Percentiles rank a stretch among this genome's conserved stretches.
phyloP scores from a whole-genome alignment of 1,139 yeast genomes.

The Candida freyschussii region DNA sequence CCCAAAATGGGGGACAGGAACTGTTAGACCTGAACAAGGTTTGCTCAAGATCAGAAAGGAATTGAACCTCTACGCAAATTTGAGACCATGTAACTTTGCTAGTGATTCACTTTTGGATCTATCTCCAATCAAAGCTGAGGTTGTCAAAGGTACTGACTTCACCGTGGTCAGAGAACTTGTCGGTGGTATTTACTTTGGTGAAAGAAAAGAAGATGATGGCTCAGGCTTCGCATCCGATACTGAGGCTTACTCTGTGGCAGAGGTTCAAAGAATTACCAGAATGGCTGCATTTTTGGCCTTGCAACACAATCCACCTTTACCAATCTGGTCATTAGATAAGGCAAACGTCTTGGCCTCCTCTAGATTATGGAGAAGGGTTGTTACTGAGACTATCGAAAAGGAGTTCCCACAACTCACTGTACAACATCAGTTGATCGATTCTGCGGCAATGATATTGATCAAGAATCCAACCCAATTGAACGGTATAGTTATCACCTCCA shows the following conservation, averaged over 20 bases:
- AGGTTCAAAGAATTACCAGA: conserved; percentile 90
- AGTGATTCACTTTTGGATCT: conserved; percentile 77
- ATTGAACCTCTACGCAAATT: conserved; percentile 86
- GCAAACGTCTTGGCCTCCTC: conserved; percentile 96
- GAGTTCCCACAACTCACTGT: conserved; percentile 87
- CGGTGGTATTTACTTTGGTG: conserved; percentile 97
- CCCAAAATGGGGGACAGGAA: conserved; percentile 92
- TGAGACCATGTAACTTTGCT: conserved; percentile 96
- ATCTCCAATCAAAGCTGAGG: conserved; percentile 80
- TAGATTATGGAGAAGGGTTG: conserved; percentile 93
- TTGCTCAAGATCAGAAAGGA: conserved; percentile 90
- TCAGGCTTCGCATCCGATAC: conserved; percentile 88
- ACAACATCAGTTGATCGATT: conserved; percentile 93
- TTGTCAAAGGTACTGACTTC: conserved; percentile 86
- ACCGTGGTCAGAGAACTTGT: conserved; percentile 93
- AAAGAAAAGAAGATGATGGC: conserved; percentile 87
- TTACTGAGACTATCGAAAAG: conserved; percentile 70
- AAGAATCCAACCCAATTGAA: conserved; percentile 86
- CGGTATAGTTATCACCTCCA: conserved; percentile 87
- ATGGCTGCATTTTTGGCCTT: conserved; percentile 98
- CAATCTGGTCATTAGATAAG: conserved; percentile 94
- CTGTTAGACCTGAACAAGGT: conserved; percentile 97
- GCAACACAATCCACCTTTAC: conserved; percentile 88
- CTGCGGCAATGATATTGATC: conserved; percentile 96
- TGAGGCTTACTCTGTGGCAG: conserved; percentile 83